Evolutionary conservation across 2,329 filamentous ascomycete genomes (phyloP), one percentile per base, ranked within the genome.

Genomic region (Knufia petricola): DNA sequence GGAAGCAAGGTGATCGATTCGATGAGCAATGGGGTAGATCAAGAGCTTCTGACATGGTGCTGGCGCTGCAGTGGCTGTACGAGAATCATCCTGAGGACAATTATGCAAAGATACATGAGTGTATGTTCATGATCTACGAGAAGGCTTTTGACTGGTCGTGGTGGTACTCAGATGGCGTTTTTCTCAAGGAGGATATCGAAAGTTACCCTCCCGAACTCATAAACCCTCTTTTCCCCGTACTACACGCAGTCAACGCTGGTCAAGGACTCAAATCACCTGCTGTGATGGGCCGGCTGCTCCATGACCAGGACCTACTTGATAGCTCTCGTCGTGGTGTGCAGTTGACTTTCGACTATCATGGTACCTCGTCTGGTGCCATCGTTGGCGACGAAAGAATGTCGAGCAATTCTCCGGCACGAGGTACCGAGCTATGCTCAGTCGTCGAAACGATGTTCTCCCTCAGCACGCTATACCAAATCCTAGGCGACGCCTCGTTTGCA

Each of bases 401-500:
- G 3, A 71, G 71, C 1, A 55, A 72, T 10, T 66, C 64, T 41
- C 71, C 73, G 7, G 58, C 60, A 37, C 60, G 63, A 37, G 66
- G 69, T n/a, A 67, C 68, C 1, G 74, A 77, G 58, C 64, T 74
- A 0, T 77, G 74, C 60, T 74, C 69, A 1, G 64, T 69, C 1
- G 74, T 75, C 3, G 74, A 77, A 57, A 67, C 68, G 0, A 74
- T 75, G 58, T 76, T 69, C 60, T 75, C 72, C 0, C 59, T 75
- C 19, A 66, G 63, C 23, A 76, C 75, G 49, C 62, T 75, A n/a
- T 76, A 76, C 55, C 69, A 71, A 41, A 62, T 67, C 3, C 54
- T 74, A 2, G 74, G 74, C 1, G 65, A 68, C 45, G 64, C 65
- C 24, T 52, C 62, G 12, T 75, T 71, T 52, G 76, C 75, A 2